phyloP scores from a whole-genome alignment of 768 basidiomycete species.

The Panellus pusillus region DNA sequence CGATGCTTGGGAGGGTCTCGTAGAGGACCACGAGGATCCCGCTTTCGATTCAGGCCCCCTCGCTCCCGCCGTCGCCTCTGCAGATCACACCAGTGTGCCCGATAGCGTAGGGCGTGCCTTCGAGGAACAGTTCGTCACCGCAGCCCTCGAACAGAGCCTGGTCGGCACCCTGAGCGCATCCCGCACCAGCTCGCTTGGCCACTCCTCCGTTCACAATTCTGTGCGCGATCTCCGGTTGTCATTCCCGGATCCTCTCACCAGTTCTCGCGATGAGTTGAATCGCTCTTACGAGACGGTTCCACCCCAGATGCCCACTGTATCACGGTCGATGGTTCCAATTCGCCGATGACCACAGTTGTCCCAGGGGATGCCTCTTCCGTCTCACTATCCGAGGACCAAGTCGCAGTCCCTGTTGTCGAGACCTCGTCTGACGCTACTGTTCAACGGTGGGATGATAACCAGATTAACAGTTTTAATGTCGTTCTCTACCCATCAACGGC shows the following conservation, averaged over 20 bases:
- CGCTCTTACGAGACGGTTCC: conserved; percentile 58
- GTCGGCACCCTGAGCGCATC: conserved; percentile 77
- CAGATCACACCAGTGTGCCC: conserved; percentile 31
- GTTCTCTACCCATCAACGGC: conserved; percentile 67
- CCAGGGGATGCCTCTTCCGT: conserved; percentile 22
- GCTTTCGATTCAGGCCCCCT: conserved; percentile 23
- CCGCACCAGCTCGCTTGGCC: conserved; percentile 60
- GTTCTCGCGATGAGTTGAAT: conserved; percentile 62
- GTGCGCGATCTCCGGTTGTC: conserved; percentile 75
- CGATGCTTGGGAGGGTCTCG: conserved; percentile 78
- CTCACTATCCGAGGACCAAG: conserved; percentile 6
- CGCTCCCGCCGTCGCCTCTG: conserved; percentile 26
- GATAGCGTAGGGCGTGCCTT: conserved; percentile 25
- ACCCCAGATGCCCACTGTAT: conserved; percentile 34
- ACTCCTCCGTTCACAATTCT: conserved; percentile 57
- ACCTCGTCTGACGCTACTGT: conserved; percentile 1
- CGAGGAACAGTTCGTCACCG: conserved; percentile 71
- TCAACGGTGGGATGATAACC: conserved; percentile 2
- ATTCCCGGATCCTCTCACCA: conserved; percentile 81
- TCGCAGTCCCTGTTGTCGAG: background rate
- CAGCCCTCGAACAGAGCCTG: conserved; percentile 80
- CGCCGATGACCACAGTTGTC: conserved; percentile 23
- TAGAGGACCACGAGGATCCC: conserved; percentile 61
- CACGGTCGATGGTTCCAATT: conserved; percentile 23
- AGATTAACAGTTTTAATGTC: conserved; percentile 49